A percentile compares a stretch with the other conserved stretches of the same genome.
phyloP scores from a whole-genome alignment of 2,329 filamentous ascomycete genomes.

The Paecilomyces sp. region DNA sequence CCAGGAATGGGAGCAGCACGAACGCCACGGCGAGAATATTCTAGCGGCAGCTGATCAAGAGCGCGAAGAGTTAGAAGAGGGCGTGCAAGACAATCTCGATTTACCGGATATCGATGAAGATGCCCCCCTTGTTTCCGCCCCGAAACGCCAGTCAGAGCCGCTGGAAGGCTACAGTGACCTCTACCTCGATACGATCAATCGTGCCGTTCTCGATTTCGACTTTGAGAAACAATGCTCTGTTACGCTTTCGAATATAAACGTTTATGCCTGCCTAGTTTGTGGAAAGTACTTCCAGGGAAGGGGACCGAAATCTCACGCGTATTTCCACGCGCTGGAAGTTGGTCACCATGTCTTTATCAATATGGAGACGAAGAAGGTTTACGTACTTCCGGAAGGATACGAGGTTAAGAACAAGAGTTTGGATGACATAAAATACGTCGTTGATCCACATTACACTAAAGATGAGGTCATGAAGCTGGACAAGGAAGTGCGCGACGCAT shows the following conservation, averaged over 20 bases:
- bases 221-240: conserved; percentile 98
- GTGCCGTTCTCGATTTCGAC: conserved; percentile 89
- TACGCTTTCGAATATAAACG: conserved; percentile 94
- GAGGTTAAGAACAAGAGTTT: conserved; percentile 91
- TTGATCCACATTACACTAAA: conserved; percentile 78
- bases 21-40: conserved; percentile 27
- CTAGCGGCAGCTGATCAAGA: conserved; percentile 63
- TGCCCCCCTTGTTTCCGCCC: conserved; percentile 26
- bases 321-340: conserved; percentile 93
- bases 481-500: conserved; percentile 51
- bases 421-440: conserved; percentile 97
- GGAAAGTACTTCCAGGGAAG: conserved; percentile 97
- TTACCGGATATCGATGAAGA: conserved; percentile 31
- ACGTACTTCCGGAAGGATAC: conserved; percentile 78
- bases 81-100: conserved; percentile 16
- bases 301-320: conserved; percentile 89
- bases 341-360: conserved; percentile 98
- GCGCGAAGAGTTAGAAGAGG: conserved; percentile 44
- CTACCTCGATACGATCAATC: conserved; percentile 95
- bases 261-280: conserved; percentile 94
- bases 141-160: conserved; percentile 64
- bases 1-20: conserved; percentile 27
- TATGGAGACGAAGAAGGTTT: conserved; percentile 57
- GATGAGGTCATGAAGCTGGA: conserved; percentile 76
- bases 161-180: conserved; percentile 88